Evolutionary conservation across 2,329 filamentous ascomycete species (phyloP), one percentile per base, ranked within the genome.

Genomic region (Sclerotinia borealis): DNA sequence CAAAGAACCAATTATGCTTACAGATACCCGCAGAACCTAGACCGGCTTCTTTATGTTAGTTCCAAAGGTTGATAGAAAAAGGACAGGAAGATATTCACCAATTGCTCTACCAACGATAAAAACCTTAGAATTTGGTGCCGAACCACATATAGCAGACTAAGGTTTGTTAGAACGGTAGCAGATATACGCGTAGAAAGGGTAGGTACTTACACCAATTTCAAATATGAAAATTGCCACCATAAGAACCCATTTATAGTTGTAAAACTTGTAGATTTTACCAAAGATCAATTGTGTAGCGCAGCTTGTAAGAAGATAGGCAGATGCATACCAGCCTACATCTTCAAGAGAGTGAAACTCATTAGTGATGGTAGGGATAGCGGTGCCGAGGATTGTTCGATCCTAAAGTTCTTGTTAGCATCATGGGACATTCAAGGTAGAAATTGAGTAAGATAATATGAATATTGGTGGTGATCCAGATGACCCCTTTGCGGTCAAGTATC

Each of bases 301-400:
- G 36, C 71, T 67, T 48, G 76, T 76, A 55, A 78, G 70, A 52
- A 77, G 65, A 64, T 77, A 77, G 11, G 76, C 71, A 63, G 72
- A 74, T 2, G 75, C 77, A 63, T 80, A 80, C 79, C 79, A 81
- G 43, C 77, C 78, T 8, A 81, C 74, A 65, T 80, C 78, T 19
- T 73, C 71, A 3, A 79, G 72, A 25, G 76, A 74, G 51, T 77
- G 71, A 68, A 77, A 75, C 8, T 75, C 69, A 63, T 76, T 71
- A 1, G 75, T 76, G 36, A 77, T 77, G 37, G 73, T 72, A 1
- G 75, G 75, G 39, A 77, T 76, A 7, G 75, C 76, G 8, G 75
- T 77, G 15, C 72, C 72, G 51, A 77, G 70, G 52, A 75, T 76
- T 9, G 75, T 76, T 62, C 73, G 70, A 66, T 77, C 75, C 55